Conservation (phyloP, 495 filamentous ascomycete species). For the Lasiosphaeris hirsuta region DNA sequence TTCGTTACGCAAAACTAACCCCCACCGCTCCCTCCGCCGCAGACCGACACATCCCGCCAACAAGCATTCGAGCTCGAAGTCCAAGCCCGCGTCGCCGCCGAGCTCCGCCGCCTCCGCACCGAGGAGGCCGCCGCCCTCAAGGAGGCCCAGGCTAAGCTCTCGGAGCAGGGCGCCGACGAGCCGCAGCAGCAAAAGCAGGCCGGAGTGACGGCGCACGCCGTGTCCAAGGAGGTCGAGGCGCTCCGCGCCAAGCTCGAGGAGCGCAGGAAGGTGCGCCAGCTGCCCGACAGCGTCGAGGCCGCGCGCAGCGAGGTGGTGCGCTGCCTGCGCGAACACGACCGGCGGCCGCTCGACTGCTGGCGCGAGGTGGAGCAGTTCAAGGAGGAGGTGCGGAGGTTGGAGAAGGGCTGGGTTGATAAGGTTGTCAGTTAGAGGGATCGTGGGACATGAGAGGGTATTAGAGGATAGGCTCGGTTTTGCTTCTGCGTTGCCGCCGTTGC, state of each 20-base stretch:
- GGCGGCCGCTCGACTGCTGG: slow-evolving; percentile 93
- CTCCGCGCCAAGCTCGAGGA: slow-evolving; percentile 70
- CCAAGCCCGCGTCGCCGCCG: slow-evolving; percentile 79
- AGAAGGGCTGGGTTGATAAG: slow-evolving; percentile 82
- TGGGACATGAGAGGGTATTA: neutral
- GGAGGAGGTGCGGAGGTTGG: slow-evolving; percentile 76
- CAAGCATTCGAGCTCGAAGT: slow-evolving; percentile 82
- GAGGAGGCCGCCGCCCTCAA: slow-evolving; percentile 55
- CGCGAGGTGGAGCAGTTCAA: slow-evolving; percentile 89
- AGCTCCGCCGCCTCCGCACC: slow-evolving; percentile 71
- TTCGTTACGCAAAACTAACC: too few relatives aligned
- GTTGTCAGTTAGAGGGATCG: slow-evolving; percentile 51
- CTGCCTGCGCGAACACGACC: slow-evolving; percentile 81
- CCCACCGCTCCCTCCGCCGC: slow-evolving; percentile 7
- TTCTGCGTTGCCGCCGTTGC: neutral
- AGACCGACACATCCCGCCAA: slow-evolving; percentile 84
- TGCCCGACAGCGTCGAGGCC: slow-evolving; percentile 60
- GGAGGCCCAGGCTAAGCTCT: slow-evolving; percentile 60
- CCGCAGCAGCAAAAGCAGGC: slow-evolving; percentile 14
- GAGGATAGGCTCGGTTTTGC: neutral
- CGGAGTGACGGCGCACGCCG: slow-evolving; percentile 29
- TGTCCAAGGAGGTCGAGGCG: slow-evolving; percentile 47
- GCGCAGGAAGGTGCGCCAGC: slow-evolving; percentile 65
- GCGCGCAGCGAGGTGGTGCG: slow-evolving; percentile 74
- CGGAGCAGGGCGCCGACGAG: slow-evolving; percentile 19